Conservation (phyloP, 768 basidiomycete genomes). For the Hericium alpestre region DNA sequence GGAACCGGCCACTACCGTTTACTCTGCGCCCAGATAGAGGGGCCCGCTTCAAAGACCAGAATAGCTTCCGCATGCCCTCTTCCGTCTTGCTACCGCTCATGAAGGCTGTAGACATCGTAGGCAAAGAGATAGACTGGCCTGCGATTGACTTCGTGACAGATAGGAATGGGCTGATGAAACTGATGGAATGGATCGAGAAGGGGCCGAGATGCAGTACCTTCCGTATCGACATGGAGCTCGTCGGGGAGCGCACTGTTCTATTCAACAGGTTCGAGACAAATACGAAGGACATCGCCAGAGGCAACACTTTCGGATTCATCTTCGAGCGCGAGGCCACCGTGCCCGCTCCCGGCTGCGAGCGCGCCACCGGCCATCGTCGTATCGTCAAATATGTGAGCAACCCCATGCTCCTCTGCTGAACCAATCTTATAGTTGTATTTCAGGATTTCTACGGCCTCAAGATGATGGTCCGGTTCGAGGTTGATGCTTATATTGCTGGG, state of each 20-base stretch:
- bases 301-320: conserved; percentile 43
- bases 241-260: conserved; percentile 46
- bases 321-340: conserved; percentile 50
- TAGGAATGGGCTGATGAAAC: conserved; percentile 54
- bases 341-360: conserved; percentile 33
- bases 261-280: conserved; percentile 49
- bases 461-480: conserved; percentile 31
- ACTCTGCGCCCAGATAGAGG: conserved; percentile 46
- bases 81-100: conserved; percentile 44
- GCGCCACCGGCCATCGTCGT: conserved; percentile 31
- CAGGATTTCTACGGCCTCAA: conserved; percentile 50
- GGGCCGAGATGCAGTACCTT: conserved; percentile 37
- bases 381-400: background rate
- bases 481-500: background rate
- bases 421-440: background rate
- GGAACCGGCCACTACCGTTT: conserved; percentile 33
- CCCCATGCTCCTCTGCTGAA: background rate
- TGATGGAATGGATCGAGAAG: conserved; percentile 41
- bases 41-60: conserved; percentile 44
- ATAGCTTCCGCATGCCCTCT: conserved; percentile 34
- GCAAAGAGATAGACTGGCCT: conserved; percentile 27
- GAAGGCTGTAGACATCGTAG: conserved; percentile 39
- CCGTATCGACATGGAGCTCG: conserved; percentile 64
- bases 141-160: conserved; percentile 44
- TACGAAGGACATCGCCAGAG: conserved; percentile 11